These are phyloP conservation scores for Globisporangium lucens DNA, from an alignment of 352 stramenopile species.

Conservation along the genomic window DNA sequence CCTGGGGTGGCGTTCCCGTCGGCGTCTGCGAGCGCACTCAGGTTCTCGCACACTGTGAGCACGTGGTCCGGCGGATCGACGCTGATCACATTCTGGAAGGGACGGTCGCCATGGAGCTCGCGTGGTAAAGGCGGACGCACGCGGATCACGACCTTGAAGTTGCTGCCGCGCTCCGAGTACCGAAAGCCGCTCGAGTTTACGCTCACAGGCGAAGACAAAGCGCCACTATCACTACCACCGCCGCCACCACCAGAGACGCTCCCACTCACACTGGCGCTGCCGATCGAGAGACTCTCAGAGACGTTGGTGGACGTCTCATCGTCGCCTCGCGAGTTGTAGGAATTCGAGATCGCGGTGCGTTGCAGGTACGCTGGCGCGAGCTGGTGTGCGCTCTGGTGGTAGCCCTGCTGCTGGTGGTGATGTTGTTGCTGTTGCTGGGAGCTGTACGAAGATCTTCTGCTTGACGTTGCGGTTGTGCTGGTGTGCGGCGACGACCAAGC, in stretches of 20 bases:
- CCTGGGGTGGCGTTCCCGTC: slow-evolving; percentile 28
- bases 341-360: slow-evolving; percentile 61
- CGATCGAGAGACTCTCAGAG: slow-evolving; percentile 47
- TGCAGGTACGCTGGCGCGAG: slow-evolving; percentile 38
- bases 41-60: slow-evolving; percentile 88
- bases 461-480: slow-evolving; percentile 16
- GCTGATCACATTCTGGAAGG: slow-evolving; percentile 90
- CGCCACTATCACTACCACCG: background rate
- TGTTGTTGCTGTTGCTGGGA: slow-evolving; percentile 27
- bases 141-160: slow-evolving; percentile 93
- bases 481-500: slow-evolving; percentile 36
- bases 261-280: slow-evolving; percentile 12
- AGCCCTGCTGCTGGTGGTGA: slow-evolving; percentile 9
- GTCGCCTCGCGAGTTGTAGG: slow-evolving; percentile 52
- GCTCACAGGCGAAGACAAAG: slow-evolving; percentile 37
- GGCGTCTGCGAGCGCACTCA: slow-evolving; percentile 41
- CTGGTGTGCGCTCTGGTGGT: slow-evolving; percentile 14
- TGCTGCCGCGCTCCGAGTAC: slow-evolving; percentile 55
- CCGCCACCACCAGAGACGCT: background rate
- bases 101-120: slow-evolving; percentile 84
- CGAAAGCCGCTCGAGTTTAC: slow-evolving; percentile 28
- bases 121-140: slow-evolving; percentile 85
- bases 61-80: slow-evolving; percentile 85
- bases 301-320: slow-evolving; percentile 59
- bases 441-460: slow-evolving; percentile 26